Evolutionary conservation across 2,329 filamentous ascomycete species (phyloP), one percentile per base, ranked within the genome.

Genomic region (Aspergillus alliaceus): DNA sequence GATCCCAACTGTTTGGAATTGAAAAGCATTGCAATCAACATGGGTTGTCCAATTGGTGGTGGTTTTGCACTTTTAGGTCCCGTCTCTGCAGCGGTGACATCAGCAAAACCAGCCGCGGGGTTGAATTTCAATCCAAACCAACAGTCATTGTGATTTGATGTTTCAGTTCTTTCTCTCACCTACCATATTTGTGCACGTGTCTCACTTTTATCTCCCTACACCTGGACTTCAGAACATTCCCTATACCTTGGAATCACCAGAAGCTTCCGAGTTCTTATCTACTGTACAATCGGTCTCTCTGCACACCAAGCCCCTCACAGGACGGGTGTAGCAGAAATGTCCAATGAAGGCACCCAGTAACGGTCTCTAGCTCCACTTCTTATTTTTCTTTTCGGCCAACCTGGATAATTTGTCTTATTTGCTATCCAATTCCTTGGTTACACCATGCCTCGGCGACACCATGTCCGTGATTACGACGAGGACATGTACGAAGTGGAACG

Each of bases 51-150:
- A n/a, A 47, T 47, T 47, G 44, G 44, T 48, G 44, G 44, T 48
- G 44, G 44, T 32, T 48, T 48, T 15, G 14, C 20, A 22, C 32
- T 7, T 39, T 39, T 54, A 39, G 77, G 77, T 0, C 83, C 84
- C 31, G 83, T 87, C 27, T 58, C 56, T 64, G 59, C 58, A 58
- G 64, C 59, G 44, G 65, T 69, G 67, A 71, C 68, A 71, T 71
- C 68, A 71, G 66, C 63, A 62, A 56, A 59, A 52, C 47, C 57
- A 62, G 61, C 61, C 64, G 65, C 64, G 64, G 66, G 67, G 63
- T 65, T 54, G 42, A 52, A 57, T 57, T 27, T 34, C 22, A 25
- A 29, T 34, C 37, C 27, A 4, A 52, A 29, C 37, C 12, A n/a
- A 25, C 40, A 35, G 31, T 22, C 51, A 25, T 47, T 12, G 31